phyloP scores from a whole-genome alignment of 1,284 basidiomycete species.

The Xanthoconium separans region DNA sequence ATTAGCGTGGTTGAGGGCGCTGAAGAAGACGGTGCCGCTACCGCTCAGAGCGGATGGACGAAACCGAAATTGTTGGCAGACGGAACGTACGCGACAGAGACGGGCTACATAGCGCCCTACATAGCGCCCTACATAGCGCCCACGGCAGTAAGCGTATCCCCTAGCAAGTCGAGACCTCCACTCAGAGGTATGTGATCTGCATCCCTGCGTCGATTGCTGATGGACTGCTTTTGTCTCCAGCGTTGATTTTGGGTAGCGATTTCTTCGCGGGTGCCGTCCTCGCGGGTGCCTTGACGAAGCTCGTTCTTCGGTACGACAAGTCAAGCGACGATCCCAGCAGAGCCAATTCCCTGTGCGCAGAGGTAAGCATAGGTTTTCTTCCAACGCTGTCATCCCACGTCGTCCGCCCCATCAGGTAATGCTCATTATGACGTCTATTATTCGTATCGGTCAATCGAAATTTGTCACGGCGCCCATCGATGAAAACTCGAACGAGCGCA shows the following conservation, averaged over 20 bases:
- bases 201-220: not conserved
- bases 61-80: conserved; percentile 84
- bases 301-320: conserved; percentile 82
- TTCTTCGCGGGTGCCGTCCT: conserved; percentile 96
- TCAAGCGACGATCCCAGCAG: conserved; percentile 55
- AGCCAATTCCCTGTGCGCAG: conserved; percentile 80
- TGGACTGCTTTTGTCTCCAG: conserved; percentile 35
- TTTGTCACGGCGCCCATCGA: conserved; percentile 94
- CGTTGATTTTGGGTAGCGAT: conserved; percentile 91
- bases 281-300: conserved; percentile 87
- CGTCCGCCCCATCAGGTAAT: conserved; percentile 61
- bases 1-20: conserved; percentile 39
- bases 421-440: conserved; percentile 97
- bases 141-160: conserved; percentile 68
- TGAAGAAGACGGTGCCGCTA: conserved; percentile 41
- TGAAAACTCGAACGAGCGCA: conserved; percentile 96
- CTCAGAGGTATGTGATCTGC: conserved; percentile 58
- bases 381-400: not conserved
- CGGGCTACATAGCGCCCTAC: no score
- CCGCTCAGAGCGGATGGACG: conserved; percentile 37
- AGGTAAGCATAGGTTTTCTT: conserved; percentile 47
- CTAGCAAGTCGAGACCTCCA: conserved; percentile 90
- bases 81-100: conserved; percentile 98
- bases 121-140: conserved; percentile 80
- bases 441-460: conserved; percentile 96